Evolutionary conservation across 805 yeast genomes (phyloP), one percentile per base, ranked within the genome.

Genomic region (Priceomyces castillae): DNA sequence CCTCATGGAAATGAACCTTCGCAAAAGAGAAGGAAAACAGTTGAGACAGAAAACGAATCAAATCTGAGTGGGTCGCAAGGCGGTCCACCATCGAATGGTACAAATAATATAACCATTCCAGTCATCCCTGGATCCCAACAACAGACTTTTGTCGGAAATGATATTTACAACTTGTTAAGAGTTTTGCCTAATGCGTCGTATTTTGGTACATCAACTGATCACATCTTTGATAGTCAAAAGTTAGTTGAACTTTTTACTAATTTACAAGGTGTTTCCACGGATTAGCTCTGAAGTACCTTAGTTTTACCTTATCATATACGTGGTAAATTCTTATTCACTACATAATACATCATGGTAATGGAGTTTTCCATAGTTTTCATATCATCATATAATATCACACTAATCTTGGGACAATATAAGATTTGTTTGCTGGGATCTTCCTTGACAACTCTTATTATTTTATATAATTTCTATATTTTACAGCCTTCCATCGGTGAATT

Each of bases 101-200:
- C 35, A 30, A 20, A 30, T 25, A 33, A 23, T 11, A 12, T 37
- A 7, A 23, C 11, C 33, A 43, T 40, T 19, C 25, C 15, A 35
- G 19, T 11, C 20, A 22, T 17, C 22, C 40, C 28, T 4, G 39
- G 31, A 15, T 16, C 37, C 41, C 41, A 39, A 5, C 51, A 46
- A 34, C 56, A 56, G 30, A 61, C 64, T 6, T 62, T 67, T 44
- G 65, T 67, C 18, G 69, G 70, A 3, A 61, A 57, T 33, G 55
- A 60, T 10, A 56, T 64, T 18, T 59, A 63, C 54, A 76, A 76
- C 38, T 57, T 84, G 34, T 61, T 84, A 37, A 66, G 82, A 42
- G 69, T 75, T 2, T 68, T 85, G 37, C 92, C 92, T 7, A 79
- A 78, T 44, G 74, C 84, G 0, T 69, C 77, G 1, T 74, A 77